Evolutionary conservation across 2,329 filamentous ascomycete genomes (phyloP).

Genomic region (Esteya vermicola): DNA sequence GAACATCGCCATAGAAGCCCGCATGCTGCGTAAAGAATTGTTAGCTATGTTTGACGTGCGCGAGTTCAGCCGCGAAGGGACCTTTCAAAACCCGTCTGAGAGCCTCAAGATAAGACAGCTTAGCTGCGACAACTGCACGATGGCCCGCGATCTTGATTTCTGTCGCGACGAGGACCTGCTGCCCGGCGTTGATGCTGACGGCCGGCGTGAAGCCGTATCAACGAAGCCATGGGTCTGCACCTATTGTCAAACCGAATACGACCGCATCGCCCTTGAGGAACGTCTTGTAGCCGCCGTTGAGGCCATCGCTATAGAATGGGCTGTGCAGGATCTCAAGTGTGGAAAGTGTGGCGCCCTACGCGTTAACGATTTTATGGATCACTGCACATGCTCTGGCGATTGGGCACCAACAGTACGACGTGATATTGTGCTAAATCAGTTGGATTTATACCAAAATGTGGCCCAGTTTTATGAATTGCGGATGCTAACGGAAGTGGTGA

Average conservation of each 20-base stretch:
- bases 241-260: conserved; percentile 62
- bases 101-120: conserved; percentile 60
- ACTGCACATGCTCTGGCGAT: conserved; percentile 80
- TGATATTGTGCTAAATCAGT: conserved; percentile 46
- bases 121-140: conserved; percentile 81
- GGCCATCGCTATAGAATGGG: conserved; percentile 63
- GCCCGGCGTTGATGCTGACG: conserved; percentile 26
- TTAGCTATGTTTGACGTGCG: conserved; percentile 84
- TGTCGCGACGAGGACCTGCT: conserved; percentile 80
- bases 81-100: conserved; percentile 73
- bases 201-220: conserved; percentile 9
- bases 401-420: conserved; percentile 63
- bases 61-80: conserved; percentile 81
- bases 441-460: conserved; percentile 61
- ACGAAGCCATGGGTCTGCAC: conserved; percentile 55
- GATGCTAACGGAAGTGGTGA: conserved; percentile 67
- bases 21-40: conserved; percentile 77
- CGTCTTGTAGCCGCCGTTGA: conserved; percentile 64
- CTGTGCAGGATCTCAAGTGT: conserved; percentile 82
- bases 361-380: conserved; percentile 90
- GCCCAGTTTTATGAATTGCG: conserved; percentile 65
- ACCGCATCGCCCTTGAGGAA: conserved; percentile 75
- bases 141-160: conserved; percentile 77
- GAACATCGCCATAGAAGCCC: conserved; percentile 76
- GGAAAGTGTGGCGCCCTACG: conserved; percentile 54